phyloP scores from a whole-genome alignment of 2,329 filamentous ascomycete species.

The Canariomyces notabilis region DNA sequence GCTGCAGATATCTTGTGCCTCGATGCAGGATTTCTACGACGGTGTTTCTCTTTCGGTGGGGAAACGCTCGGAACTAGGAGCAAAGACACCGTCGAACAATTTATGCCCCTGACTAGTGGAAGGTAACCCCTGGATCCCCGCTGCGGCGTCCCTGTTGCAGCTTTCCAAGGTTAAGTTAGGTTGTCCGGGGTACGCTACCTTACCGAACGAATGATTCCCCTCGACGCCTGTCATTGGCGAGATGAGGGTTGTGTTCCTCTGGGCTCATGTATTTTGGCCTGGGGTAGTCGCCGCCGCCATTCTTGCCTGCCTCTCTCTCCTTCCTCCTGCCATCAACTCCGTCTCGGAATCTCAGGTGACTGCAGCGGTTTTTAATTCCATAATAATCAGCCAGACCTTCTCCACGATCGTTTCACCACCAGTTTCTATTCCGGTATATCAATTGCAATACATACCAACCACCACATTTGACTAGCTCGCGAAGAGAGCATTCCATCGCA shows the following conservation, averaged over 20 bases:
- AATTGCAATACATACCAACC: conserved; percentile 1
- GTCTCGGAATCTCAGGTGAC: conserved; percentile 6
- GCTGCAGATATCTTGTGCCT: too few species aligned
- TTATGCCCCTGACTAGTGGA: too few species aligned
- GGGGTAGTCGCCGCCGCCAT: conserved; percentile 11
- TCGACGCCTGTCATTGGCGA: conserved; percentile 17
- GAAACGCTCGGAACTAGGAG: too few species aligned
- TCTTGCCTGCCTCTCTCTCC: conserved; percentile 5
- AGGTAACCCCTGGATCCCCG: too few species aligned
- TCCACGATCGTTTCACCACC: conserved; percentile 22
- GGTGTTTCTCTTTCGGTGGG: too few species aligned
- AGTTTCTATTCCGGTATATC: conserved; percentile 10
- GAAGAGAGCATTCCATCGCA: conserved; percentile 15
- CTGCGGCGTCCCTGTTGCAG: conserved; percentile 4
- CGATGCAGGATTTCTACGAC: too few species aligned
- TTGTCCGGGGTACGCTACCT: conserved; percentile 2
- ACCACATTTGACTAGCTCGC: conserved; percentile 1
- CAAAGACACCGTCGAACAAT: too few species aligned
- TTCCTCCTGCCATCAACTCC: conserved; percentile 14
- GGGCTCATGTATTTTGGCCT: conserved; percentile 19
- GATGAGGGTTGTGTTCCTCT: conserved; percentile 1
- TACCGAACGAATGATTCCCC: conserved; percentile 1
- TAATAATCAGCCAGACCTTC: conserved; percentile 21
- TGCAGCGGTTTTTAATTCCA: conserved; percentile 7
- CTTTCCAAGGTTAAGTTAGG: neutral